Evolutionary conservation across 1,284 basidiomycete genomes (phyloP), one percentile per base, ranked within the genome.

Genomic region (Trametes hirsuta): DNA sequence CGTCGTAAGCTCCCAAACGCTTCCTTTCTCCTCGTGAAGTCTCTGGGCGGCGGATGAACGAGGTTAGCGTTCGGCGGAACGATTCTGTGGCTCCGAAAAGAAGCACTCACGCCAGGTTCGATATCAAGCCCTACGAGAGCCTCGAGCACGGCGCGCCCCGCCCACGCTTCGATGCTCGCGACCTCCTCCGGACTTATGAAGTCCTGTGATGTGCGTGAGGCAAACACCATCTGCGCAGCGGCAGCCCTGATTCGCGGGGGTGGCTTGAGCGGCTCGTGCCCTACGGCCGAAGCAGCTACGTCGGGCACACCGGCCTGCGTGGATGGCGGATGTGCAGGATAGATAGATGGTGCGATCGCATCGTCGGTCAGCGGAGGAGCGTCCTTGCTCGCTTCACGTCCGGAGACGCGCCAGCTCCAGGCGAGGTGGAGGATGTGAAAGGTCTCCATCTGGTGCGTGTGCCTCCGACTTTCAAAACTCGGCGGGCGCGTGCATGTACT

Each of bases 221-320:
- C 93, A 68, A 93, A 94, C 21, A 94, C 84, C 84, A 94, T 92
- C 63, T 94, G 93, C 15, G 85, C 84, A 14, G 89, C 89, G 6
- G 91, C 90, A 2, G 88, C 91, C 62, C 84, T 81, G 69, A 94
- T 93, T 42, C 68, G 76, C 69, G 45, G 83, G 30, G 50, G 77
- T 64, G 61, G 73, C 68, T 60, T 58, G 55, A 56, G 61, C 60
- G 58, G 63, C 41, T 57, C 30, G n/a, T 68, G 68, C 45, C 66
- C 55, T 45, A 61, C 65, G 39, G 67, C 55, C 40, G 68, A 56
- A 9, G 60, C 50, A 1, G 68, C 61, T 11, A 77, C 68, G 45
- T 68, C 71, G 62, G 68, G 70, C 53, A 70, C 71, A 61, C 65
- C 64, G 71, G 67, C 65, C 76, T 76, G 70, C 72, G 69, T 56